Percentiles rank a stretch among this genome's conserved stretches.
These are phyloP conservation scores for Zygnema cylindricum DNA, from an alignment of 139 green algal genomes.

Conservation along the genomic window DNA sequence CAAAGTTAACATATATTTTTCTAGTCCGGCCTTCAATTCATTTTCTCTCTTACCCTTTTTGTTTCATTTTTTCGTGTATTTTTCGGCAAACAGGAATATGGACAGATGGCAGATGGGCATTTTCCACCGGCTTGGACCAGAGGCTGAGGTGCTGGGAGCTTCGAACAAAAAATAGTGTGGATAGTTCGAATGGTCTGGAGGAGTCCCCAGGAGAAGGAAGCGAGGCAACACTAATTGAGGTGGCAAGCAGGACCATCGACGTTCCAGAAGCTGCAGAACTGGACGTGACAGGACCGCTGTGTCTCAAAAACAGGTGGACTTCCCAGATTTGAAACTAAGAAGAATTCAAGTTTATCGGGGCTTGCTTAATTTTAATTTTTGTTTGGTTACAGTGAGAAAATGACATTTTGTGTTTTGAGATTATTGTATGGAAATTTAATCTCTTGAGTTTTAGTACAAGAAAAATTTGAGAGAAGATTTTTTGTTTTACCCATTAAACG, in stretches of 20 bases:
- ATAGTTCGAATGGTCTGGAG: neutral
- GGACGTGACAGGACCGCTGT: neutral
- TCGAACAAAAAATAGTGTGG: neutral
- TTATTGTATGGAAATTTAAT: no score
- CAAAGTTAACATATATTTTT: no score
- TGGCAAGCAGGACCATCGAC: constrained; percentile 26
- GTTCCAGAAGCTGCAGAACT: constrained; percentile 34
- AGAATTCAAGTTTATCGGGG: no score
- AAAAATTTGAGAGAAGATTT: no score
- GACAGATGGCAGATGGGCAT: constrained; percentile 34
- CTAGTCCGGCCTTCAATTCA: no score
- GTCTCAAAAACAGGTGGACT: neutral
- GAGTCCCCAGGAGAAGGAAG: neutral
- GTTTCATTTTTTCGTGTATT: constrained; percentile 4
- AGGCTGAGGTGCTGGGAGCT: constrained; percentile 53
- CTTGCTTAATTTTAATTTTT: no score
- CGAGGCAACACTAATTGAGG: neutral
- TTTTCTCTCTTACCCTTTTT: no score
- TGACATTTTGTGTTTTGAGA: no score
- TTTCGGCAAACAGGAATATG: constrained; percentile 43
- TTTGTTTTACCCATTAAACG: no score
- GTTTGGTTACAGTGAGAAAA: no score
- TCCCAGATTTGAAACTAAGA: no score
- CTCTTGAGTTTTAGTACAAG: no score
- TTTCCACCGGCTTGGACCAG: constrained; percentile 48